A percentile compares a stretch with the other conserved stretches of the same genome.
phyloP scores from a whole-genome alignment of 2,329 filamentous ascomycete genomes.

The Kalmusia sp. region DNA sequence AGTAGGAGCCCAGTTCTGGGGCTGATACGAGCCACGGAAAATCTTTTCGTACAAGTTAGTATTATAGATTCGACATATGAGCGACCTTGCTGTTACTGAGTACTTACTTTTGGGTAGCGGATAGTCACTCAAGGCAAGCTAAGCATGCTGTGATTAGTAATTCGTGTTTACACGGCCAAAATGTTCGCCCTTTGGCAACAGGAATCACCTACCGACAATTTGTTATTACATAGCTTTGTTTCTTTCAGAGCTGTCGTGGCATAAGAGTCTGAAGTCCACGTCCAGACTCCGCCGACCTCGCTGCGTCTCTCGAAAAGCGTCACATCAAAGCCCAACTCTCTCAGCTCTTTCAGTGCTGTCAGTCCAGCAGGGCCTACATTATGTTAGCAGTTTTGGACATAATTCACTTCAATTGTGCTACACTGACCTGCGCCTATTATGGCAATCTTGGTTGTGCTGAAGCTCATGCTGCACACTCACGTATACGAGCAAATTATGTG shows the following conservation, averaged over 20 bases:
- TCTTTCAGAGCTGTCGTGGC: slow-evolving; percentile 1
- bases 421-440: background rate
- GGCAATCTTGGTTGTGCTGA: background rate
- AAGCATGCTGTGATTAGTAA: background rate
- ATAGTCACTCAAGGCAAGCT: background rate
- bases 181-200: too few species aligned
- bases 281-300: slow-evolving; percentile 1
- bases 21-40: slow-evolving; percentile 1
- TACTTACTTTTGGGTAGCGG: background rate
- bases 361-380: background rate
- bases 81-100: too few species aligned
- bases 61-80: background rate
- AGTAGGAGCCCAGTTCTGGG: background rate
- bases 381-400: background rate
- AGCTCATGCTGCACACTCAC: background rate
- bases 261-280: background rate
- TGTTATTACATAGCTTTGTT: slow-evolving; percentile 4
- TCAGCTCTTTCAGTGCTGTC: slow-evolving; percentile 2
- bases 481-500: background rate
- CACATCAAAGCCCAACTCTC: background rate
- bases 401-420: background rate
- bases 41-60: background rate
- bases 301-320: background rate
- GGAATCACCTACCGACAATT: background rate
- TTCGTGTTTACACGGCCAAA: background rate